Evolutionary conservation across 139 green algal genomes (phyloP).

Genomic region (Tetradesmus lagerheimii): DNA sequence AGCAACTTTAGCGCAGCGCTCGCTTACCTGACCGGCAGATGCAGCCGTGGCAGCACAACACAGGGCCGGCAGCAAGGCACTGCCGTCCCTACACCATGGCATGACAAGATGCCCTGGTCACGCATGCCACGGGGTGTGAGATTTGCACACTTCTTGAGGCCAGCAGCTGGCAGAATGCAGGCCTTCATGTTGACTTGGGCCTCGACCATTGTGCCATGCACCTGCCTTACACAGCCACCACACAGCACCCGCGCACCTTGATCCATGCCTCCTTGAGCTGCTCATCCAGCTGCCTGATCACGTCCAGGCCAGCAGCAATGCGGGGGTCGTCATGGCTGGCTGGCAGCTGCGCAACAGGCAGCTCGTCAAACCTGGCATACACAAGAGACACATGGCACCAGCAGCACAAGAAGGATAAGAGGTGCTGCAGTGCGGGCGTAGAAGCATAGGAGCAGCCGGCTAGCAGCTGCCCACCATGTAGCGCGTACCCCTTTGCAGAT

Average conservation of each 20-base stretch:
- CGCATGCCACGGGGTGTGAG: neutral
- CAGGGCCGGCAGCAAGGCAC: too few species aligned
- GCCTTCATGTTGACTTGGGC: too few species aligned
- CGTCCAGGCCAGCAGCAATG: slow-evolving; percentile 19
- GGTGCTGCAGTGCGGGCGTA: too few species aligned
- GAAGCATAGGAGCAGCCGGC: too few species aligned
- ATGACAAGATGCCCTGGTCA: neutral
- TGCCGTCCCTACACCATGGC: neutral
- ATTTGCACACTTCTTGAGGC: neutral
- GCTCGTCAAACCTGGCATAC: slow-evolving; percentile 11
- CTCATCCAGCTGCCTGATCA: slow-evolving; percentile 27
- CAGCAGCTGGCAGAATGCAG: neutral
- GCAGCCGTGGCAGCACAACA: neutral
- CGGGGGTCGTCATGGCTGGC: neutral
- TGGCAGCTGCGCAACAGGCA: slow-evolving; percentile 33
- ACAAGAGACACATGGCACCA: neutral
- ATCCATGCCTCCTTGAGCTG: slow-evolving; percentile 20
- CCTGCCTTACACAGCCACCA: neutral
- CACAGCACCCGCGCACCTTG: neutral
- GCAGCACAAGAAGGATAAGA: neutral
- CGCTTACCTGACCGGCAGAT: too few species aligned
- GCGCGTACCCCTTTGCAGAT: too few species aligned
- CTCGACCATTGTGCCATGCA: too few species aligned
- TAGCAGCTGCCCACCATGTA: neutral
- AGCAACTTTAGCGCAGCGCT: too few species aligned